Percentiles rank a stretch among this genome's conserved stretches.
phyloP scores from a whole-genome alignment of 176 grass and related monocot genomes.

The Chrysopogon serrulatus region DNA sequence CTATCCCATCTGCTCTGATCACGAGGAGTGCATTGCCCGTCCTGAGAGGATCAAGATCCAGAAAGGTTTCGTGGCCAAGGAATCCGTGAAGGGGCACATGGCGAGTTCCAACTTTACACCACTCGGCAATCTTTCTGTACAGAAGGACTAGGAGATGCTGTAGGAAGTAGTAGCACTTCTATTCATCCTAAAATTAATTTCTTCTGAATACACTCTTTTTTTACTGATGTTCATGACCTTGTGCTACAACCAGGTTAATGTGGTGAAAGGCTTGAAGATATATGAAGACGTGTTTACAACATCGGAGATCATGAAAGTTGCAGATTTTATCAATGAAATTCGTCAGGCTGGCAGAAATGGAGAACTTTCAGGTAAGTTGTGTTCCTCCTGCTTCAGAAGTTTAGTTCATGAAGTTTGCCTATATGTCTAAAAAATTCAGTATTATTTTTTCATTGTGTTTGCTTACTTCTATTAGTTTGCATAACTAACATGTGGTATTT shows the following conservation, averaged over 20 bases:
- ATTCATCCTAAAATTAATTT: slow-evolving; percentile 10
- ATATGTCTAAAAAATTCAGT: neutral
- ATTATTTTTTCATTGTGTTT: neutral
- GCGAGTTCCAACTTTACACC: slow-evolving; percentile 80
- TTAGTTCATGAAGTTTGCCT: neutral
- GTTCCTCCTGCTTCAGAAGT: slow-evolving; percentile 1
- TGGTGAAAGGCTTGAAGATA: slow-evolving; percentile 94
- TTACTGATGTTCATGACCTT: slow-evolving; percentile 29
- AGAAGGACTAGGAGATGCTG: slow-evolving; percentile 64
- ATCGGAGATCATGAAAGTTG: slow-evolving; percentile 74
- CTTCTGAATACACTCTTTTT: neutral
- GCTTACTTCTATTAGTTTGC: neutral
- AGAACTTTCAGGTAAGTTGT: slow-evolving; percentile 86
- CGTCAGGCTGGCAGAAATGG: slow-evolving; percentile 88
- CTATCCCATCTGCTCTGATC: slow-evolving; percentile 64
- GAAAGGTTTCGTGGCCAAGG: slow-evolving; percentile 97
- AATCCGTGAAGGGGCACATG: slow-evolving; percentile 95
- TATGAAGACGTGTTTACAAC: slow-evolving; percentile 90
- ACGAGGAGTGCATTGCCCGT: slow-evolving; percentile 59
- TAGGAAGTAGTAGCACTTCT: slow-evolving; percentile 59
- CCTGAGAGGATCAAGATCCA: slow-evolving; percentile 90
- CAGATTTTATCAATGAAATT: slow-evolving; percentile 81
- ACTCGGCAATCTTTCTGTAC: slow-evolving; percentile 61
- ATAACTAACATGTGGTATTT: neutral
- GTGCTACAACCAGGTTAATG: slow-evolving; percentile 77